Evolutionary conservation across 2,329 filamentous ascomycete genomes (phyloP).

Genomic region (Chrysosphaeria jannelii): DNA sequence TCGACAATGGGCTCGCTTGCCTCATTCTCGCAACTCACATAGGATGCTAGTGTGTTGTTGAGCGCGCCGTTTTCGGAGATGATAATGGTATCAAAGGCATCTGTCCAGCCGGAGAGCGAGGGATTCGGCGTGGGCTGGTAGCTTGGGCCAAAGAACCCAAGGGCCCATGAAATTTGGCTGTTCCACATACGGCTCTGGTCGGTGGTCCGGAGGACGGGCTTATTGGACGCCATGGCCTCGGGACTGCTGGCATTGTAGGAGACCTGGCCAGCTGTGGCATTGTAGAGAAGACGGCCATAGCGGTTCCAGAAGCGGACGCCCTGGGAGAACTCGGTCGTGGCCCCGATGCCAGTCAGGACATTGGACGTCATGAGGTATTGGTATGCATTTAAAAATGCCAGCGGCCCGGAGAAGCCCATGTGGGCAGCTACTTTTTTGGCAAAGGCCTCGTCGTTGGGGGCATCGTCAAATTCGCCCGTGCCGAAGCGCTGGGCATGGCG

Average conservation of each 20-base stretch:
- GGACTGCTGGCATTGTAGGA: slow-evolving; percentile 15
- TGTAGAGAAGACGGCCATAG: slow-evolving; percentile 21
- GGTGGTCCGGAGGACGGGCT: slow-evolving; percentile 21
- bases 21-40: slow-evolving; percentile 17
- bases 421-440: slow-evolving; percentile 15
- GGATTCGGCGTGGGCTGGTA: slow-evolving; percentile 9
- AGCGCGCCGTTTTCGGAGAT: slow-evolving; percentile 18
- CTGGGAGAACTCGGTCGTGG: slow-evolving; percentile 16
- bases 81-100: slow-evolving; percentile 16
- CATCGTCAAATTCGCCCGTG: slow-evolving; percentile 14
- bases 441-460: slow-evolving; percentile 16
- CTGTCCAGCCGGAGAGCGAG: slow-evolving; percentile 10
- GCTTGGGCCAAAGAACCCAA: slow-evolving; percentile 20
- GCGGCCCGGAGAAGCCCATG: slow-evolving; percentile 13
- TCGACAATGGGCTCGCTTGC: slow-evolving; percentile 8
- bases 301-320: slow-evolving; percentile 21
- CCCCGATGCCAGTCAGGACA: slow-evolving; percentile 17
- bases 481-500: slow-evolving; percentile 22
- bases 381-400: slow-evolving; percentile 22
- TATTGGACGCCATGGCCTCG: slow-evolving; percentile 15
- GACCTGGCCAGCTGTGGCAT: slow-evolving; percentile 15
- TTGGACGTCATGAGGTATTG: slow-evolving; percentile 14
- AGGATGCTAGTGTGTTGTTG: slow-evolving; percentile 21
- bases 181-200: slow-evolving; percentile 22
- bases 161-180: slow-evolving; percentile 19